A percentile compares a stretch with the other conserved stretches of the same genome.
phyloP scores from a whole-genome alignment of 768 basidiomycete species.

The Serendipita sp. region DNA sequence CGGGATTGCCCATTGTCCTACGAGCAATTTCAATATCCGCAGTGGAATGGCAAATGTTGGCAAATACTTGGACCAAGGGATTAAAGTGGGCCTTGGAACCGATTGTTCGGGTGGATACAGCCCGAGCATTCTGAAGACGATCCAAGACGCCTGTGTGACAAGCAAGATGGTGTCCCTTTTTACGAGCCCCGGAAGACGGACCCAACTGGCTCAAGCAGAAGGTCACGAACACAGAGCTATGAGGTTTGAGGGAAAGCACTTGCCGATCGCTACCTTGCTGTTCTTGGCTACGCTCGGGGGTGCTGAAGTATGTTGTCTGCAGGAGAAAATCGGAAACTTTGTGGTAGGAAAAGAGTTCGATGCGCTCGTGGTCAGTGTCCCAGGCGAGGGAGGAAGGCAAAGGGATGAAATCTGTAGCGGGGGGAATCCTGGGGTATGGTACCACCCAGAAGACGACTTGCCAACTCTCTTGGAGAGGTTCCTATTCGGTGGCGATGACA shows the following conservation, averaged over 20 bases:
- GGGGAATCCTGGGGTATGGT: constrained; percentile 45
- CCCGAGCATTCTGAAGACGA: constrained; percentile 56
- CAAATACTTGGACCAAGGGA: constrained; percentile 58
- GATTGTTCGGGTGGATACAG: constrained; percentile 82
- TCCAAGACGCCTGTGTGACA: constrained; percentile 62
- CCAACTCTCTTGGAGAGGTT: constrained; percentile 62
- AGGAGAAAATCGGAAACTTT: constrained; percentile 58
- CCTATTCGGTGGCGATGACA: constrained; percentile 72
- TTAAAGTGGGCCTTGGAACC: constrained; percentile 92
- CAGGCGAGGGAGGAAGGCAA: constrained; percentile 17
- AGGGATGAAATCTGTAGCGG: neutral
- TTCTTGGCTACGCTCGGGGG: constrained; percentile 89
- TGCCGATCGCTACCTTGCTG: constrained; percentile 59
- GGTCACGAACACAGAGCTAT: neutral
- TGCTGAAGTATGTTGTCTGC: constrained; percentile 62
- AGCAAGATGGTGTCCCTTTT: constrained; percentile 54
- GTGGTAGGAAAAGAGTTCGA: constrained; percentile 76
- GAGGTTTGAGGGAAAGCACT: constrained; percentile 22
- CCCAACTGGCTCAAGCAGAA: neutral
- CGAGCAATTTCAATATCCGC: constrained; percentile 80
- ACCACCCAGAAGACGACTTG: constrained; percentile 26
- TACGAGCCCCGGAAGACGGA: neutral
- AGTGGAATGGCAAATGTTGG: constrained; percentile 76
- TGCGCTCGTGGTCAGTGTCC: constrained; percentile 57
- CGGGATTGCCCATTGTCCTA: constrained; percentile 86